Conservation (phyloP, 1,139 yeast species). For the Saccharomyces hybrid region DNA sequence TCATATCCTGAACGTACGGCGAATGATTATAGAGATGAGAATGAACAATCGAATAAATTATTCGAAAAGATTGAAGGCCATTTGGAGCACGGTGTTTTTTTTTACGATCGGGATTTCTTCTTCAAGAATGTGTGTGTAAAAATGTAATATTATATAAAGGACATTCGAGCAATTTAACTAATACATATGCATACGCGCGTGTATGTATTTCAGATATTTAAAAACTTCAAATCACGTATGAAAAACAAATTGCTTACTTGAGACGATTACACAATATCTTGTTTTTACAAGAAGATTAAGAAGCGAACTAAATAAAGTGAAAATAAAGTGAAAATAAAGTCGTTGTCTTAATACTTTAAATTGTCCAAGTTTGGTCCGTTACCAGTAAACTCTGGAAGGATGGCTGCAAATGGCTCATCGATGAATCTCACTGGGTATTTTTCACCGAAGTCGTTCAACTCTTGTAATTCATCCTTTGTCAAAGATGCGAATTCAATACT, state of each 20-base stretch:
- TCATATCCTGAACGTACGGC: not conserved
- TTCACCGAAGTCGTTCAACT: constrained; percentile 40
- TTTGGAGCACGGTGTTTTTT: constrained; percentile 6
- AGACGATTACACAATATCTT: not conserved
- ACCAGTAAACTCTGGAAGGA: constrained; percentile 26
- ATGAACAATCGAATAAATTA: constrained; percentile 6
- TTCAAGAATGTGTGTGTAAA: constrained; percentile 4
- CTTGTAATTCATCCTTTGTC: constrained; percentile 38
- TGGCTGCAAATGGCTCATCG: constrained; percentile 26
- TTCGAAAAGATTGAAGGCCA: constrained; percentile 10
- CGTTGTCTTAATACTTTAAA: not conserved
- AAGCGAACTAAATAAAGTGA: not conserved
- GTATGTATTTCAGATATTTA: not conserved
- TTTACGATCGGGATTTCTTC: constrained; percentile 12
- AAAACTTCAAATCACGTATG: not conserved
- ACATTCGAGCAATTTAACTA: not conserved
- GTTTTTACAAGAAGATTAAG: not conserved
- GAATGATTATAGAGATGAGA: not conserved
- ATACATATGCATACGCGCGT: not conserved
- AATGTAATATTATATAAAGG: not conserved
- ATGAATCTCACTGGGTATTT: constrained; percentile 38
- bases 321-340: not conserved
- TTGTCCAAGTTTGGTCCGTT: constrained; percentile 1
- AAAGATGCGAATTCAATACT: constrained; percentile 35
- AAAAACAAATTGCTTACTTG: not conserved